A percentile compares a stretch with the other conserved stretches of the same genome.
Conservation (phyloP, 2,329 filamentous ascomycete species). For the Trichoderma endophyticum region DNA sequence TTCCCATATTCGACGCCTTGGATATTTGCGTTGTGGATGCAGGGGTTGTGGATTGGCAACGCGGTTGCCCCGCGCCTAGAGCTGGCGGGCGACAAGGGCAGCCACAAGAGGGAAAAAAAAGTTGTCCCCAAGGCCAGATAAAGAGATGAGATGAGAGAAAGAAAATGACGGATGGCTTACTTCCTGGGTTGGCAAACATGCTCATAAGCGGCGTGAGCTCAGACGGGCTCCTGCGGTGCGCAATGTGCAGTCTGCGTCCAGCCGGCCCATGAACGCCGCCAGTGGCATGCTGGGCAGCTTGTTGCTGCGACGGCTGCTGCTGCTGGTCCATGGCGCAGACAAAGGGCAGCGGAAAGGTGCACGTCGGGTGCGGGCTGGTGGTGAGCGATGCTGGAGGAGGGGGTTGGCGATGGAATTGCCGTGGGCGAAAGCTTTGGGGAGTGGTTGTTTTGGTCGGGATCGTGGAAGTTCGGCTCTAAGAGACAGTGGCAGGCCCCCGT, state of each 20-base stretch:
- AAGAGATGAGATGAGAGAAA: neutral
- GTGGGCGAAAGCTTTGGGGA: neutral
- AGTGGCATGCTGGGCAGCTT: conserved; percentile 45
- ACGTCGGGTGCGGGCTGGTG: conserved; percentile 40
- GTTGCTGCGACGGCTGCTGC: conserved; percentile 50
- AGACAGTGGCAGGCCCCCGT: conserved; percentile 23
- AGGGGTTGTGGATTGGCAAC: neutral
- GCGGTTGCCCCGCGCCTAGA: conserved; percentile 13
- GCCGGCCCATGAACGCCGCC: conserved; percentile 67
- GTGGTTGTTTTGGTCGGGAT: neutral
- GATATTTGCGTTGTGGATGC: neutral
- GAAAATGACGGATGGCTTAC: conserved; percentile 47
- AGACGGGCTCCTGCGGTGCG: conserved; percentile 93
- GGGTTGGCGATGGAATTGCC: conserved; percentile 14
- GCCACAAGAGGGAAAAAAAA: neutral
- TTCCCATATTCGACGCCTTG: neutral
- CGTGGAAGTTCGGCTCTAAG: conserved; percentile 20
- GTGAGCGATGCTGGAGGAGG: conserved; percentile 21
- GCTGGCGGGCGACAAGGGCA: neutral
- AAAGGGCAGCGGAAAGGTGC: conserved; percentile 45
- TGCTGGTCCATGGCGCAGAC: conserved; percentile 58
- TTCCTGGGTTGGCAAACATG: conserved; percentile 68
- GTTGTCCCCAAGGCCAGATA: neutral
- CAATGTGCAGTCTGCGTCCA: conserved; percentile 92
- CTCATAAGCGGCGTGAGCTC: conserved; percentile 97